Percentiles rank a stretch among this genome's conserved stretches.
These are phyloP conservation scores for Diplodia seriata DNA, from an alignment of 2,329 filamentous ascomycete genomes.

Conservation along the genomic window DNA sequence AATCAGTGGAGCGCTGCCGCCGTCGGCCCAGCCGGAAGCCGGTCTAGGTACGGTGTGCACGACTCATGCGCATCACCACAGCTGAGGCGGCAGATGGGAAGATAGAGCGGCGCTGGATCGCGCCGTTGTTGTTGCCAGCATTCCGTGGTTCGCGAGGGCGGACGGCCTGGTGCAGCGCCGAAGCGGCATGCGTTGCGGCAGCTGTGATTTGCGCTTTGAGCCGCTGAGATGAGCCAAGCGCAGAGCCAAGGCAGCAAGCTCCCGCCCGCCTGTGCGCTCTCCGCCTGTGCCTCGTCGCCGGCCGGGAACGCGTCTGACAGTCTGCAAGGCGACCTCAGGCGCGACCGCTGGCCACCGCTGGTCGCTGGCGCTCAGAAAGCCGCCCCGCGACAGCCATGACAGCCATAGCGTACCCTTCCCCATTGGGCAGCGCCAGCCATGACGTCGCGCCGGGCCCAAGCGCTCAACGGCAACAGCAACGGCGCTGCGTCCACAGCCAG, in stretches of 20 bases:
- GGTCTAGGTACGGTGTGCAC: conserved; percentile 4
- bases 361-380: background rate
- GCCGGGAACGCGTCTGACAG: conserved; percentile 21
- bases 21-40: conserved; percentile 6
- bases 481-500: background rate
- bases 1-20: conserved; percentile 23
- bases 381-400: too few relatives aligned
- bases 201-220: conserved; percentile 14
- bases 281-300: conserved; percentile 20
- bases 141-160: conserved; percentile 3
- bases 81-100: background rate
- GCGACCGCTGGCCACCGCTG: background rate
- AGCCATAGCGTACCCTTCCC: background rate
- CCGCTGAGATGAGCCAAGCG: conserved; percentile 22
- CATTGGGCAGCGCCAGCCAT: conserved; percentile 18
- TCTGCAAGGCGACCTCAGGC: conserved; percentile 15
- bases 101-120: conserved; percentile 4
- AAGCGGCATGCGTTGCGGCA: conserved; percentile 4
- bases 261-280: conserved; percentile 20
- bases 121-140: conserved; percentile 4
- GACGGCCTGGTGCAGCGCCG: background rate
- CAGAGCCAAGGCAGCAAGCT: conserved; percentile 8
- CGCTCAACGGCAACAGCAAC: background rate
- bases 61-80: background rate
- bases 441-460: conserved; percentile 12